Base-by-base conservation (phyloP, 306 rosid genomes). In the Oxytropis ochrocephala region DNA sequence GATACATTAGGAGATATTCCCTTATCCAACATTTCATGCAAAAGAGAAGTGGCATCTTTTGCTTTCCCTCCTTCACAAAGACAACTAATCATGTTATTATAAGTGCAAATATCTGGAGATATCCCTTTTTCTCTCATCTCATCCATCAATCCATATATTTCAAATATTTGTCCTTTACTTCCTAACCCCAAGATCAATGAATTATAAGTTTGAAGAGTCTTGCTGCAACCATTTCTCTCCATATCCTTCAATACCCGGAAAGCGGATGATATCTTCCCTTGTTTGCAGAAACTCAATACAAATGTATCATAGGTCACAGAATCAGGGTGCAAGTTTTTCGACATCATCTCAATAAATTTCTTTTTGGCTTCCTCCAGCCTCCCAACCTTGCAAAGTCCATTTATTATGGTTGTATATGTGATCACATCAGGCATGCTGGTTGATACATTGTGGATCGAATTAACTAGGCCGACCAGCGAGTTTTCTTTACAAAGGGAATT, bases 151-250 rank as follows among this genome's bases (percentile, higher is more conserved):
- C 98, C 97, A 35, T 88, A 88, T 39, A 90, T 94, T 88, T 90
- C 97, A 78, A 94, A 94, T 77, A 84, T 78, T 78, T 94, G 85
- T 46, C 84, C 77, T 78, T 85, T 85, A 74, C 76, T 69, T 57
- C 95, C 92, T 39, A 94, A 76, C 38, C 95, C 96, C 66, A 82
- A 60, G 70, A 94, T 90, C 83, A 94, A 75, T 13, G 97, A 89
- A 75, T 94, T 94, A 64, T 94, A 94, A n/a, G 97, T 94, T 76
- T 77, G 89, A 78, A 90, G 86, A 75, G 83, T 94, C 84, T 85
- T 94, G 86, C 71, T 84, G 86, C 97, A 94, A 54, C 96, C 92
- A 72, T 85, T 94, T 87, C 84, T 90, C 82, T 94, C 96, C 96
- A 88, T 90, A 80, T 94, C 97, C 81, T 94, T 94, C 72, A 94